These are phyloP conservation scores for Alternaria arborescens DNA, from an alignment of 2,329 filamentous ascomycete species.

Conservation along the genomic window DNA sequence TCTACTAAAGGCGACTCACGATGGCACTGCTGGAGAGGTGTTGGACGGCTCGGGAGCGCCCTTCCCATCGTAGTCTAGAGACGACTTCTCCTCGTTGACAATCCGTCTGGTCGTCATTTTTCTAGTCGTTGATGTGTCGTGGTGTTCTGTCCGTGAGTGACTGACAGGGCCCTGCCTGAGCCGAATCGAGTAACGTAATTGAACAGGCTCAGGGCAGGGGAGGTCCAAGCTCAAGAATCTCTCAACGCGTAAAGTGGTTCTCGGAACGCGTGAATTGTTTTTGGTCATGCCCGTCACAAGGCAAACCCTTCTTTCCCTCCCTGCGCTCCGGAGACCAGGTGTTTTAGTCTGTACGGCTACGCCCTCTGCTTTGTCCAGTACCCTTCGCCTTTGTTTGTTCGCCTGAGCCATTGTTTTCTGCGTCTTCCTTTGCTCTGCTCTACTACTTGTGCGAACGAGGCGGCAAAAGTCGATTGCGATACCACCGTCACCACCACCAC, in stretches of 20 bases:
- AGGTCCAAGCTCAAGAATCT: conserved; percentile 23
- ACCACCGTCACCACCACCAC: neutral
- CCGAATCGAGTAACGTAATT: conserved; percentile 28
- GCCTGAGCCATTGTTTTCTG: conserved; percentile 7
- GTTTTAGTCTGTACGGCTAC: conserved; percentile 11
- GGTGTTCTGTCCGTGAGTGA: conserved; percentile 5
- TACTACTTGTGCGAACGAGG: conserved; percentile 3
- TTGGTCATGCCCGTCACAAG: conserved; percentile 24
- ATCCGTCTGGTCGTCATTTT: conserved; percentile 76
- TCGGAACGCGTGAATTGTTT: conserved; percentile 20
- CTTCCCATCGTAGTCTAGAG: conserved; percentile 57
- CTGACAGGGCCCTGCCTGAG: neutral
- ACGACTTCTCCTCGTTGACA: conserved; percentile 70
- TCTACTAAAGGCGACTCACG: conserved; percentile 62
- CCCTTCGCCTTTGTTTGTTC: conserved; percentile 24
- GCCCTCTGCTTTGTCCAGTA: conserved; percentile 23
- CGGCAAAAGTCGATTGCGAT: conserved; percentile 7
- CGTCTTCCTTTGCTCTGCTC: conserved; percentile 8
- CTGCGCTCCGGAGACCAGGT: conserved; percentile 1
- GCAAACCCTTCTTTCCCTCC: conserved; percentile 10
- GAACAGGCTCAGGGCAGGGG: conserved; percentile 1
- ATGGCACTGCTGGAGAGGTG: conserved; percentile 83
- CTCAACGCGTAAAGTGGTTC: conserved; percentile 21
- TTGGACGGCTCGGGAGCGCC: conserved; percentile 65
- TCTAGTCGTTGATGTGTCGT: conserved; percentile 8